Base-by-base conservation (phyloP, 140 eudicot genomes). In the Cichorium intybus region DNA sequence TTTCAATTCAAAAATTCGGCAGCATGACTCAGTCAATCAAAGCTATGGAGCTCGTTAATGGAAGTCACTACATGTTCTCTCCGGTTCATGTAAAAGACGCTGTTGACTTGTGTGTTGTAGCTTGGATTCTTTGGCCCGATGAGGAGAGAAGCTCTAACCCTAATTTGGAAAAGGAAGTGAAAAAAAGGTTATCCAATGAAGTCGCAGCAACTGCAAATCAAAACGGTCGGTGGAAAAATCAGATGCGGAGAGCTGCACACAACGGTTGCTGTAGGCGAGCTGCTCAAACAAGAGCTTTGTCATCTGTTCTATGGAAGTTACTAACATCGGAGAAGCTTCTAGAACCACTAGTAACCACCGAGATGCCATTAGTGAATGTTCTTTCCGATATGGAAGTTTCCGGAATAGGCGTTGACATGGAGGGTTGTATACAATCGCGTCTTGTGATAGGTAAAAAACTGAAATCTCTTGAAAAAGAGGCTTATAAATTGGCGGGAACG, bases 371-470 rank as follows among this genome's bases (percentile, higher is more conserved):
- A 88, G 99, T 90, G 61, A 64, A 94, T 54, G 85, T 94, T 74
- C 90, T 89, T 71, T 90, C 97, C 63, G 90, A 94, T 56, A 94
- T 94, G 99, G 99, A 94, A 82, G 85, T 77, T 26, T 79, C 81
- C 23, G 99, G 97, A 51, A 84, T 94, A 39, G 99, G 99, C 16
- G 97, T 94, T 62, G 95, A 94, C 82, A 89, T 94, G 95, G 97
- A 94, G 51, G 90, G 95, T 56, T 94, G 99, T 81, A 84, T 94
- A 26, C 84, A 72, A 68, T 89, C 95, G 27, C 88, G 97, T 17
- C 80, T 86, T 43, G 48, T 84, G 21, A 58, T 94, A 45, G 88
- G 95, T 48, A 82, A 64, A 73, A 94, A 94, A 68, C 90, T 94
- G 33, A 94, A 72, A 78, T 63, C 24, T 62, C 94, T 94, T 47